phyloP scores from a whole-genome alignment of 306 rosid genomes.

The Mimosa pudica region DNA sequence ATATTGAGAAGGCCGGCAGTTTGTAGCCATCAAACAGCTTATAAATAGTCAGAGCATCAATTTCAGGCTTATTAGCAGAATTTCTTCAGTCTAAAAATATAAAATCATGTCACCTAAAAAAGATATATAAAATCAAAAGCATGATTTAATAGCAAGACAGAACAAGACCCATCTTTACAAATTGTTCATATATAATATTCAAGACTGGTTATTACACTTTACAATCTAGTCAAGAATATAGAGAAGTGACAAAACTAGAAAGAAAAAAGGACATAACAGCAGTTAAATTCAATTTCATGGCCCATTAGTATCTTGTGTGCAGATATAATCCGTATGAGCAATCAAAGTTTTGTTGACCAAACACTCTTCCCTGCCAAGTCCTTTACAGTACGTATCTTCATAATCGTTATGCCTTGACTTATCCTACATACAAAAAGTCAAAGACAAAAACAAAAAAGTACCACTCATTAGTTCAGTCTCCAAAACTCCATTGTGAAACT shows the following conservation, averaged over 20 bases:
- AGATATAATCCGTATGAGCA: slow-evolving; percentile 66
- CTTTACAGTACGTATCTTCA: slow-evolving; percentile 46
- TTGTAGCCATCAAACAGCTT: not conserved
- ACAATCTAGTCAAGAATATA: not conserved
- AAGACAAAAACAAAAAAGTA: not conserved
- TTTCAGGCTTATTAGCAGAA: not conserved
- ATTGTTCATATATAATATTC: slow-evolving; percentile 9
- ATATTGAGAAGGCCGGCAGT: slow-evolving; percentile 6
- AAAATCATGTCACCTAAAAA: not conserved
- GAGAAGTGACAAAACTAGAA: not conserved
- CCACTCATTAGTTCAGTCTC: not conserved
- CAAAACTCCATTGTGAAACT: not conserved
- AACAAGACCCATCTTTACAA: not conserved
- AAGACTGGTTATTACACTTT: slow-evolving; percentile 21
- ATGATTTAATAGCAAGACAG: not conserved
- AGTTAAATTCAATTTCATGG: slow-evolving; percentile 37
- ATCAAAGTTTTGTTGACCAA: slow-evolving; percentile 47
- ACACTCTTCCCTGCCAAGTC: slow-evolving; percentile 48
- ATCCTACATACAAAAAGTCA: slow-evolving; percentile 25
- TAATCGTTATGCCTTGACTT: slow-evolving; percentile 36
- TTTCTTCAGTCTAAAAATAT: not conserved
- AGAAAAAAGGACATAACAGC: not conserved
- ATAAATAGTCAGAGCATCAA: not conserved
- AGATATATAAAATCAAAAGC: not conserved
- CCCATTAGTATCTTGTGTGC: slow-evolving; percentile 51